phyloP scores from a whole-genome alignment of 139 green algal species.

The Gonium pectorale region DNA sequence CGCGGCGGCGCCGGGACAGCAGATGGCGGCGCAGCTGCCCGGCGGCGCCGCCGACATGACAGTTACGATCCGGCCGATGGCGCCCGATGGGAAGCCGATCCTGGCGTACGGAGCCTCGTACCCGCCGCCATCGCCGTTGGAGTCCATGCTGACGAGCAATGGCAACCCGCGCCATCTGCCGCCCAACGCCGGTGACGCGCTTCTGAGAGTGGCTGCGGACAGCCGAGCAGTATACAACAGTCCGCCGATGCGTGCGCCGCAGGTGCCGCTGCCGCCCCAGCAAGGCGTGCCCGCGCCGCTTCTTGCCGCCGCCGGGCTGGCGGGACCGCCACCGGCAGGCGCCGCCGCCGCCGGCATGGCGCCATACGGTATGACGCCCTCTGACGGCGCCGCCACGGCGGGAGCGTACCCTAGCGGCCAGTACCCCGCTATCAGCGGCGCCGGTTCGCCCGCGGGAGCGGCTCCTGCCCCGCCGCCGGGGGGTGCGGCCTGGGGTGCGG shows the following conservation, averaged over 20 bases:
- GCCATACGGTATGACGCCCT: too few species aligned
- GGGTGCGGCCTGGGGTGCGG: too few species aligned
- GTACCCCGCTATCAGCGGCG: too few species aligned
- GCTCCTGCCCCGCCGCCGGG: too few species aligned
- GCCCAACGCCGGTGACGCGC: neutral
- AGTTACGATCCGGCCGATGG: neutral
- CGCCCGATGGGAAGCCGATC: conserved; percentile 24
- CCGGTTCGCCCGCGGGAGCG: too few species aligned
- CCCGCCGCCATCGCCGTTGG: neutral
- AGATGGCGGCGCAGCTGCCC: neutral
- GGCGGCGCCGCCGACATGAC: neutral
- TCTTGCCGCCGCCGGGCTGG: too few species aligned
- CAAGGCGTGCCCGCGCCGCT: neutral
- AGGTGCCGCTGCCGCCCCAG: neutral
- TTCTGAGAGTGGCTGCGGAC: neutral
- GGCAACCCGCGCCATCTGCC: conserved; percentile 9
- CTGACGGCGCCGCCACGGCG: too few species aligned
- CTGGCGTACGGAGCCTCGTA: neutral
- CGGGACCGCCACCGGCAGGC: too few species aligned
- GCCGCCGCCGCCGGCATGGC: too few species aligned
- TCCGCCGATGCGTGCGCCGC: neutral
- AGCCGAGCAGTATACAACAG: conserved; percentile 6
- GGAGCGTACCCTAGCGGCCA: too few species aligned
- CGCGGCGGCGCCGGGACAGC: too few species aligned
- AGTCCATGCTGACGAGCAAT: too few species aligned